These are phyloP conservation scores for Escallonia rubra DNA, from an alignment of 129 eudicot genomes.

Conservation along the genomic window DNA sequence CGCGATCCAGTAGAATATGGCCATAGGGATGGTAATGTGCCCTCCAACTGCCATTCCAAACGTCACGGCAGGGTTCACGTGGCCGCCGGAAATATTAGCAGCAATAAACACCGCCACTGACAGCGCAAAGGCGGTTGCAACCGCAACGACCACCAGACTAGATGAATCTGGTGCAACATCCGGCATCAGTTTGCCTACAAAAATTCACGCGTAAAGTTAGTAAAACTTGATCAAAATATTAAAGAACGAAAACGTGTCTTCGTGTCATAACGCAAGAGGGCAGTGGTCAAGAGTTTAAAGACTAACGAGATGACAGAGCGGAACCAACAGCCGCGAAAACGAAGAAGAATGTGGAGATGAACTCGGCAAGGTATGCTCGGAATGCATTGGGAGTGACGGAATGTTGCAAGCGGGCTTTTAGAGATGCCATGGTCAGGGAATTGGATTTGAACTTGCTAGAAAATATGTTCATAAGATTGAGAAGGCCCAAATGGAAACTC, in stretches of 20 bases:
- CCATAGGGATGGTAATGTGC: slow-evolving; percentile 21
- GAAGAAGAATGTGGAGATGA: slow-evolving; percentile 84
- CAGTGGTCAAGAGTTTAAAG: no score
- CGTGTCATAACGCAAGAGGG: no score
- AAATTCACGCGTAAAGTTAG: neutral
- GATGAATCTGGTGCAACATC: slow-evolving; percentile 17
- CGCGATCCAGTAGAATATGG: slow-evolving; percentile 30
- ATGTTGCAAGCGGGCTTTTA: slow-evolving; percentile 48
- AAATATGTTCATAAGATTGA: neutral
- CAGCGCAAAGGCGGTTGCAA: slow-evolving; percentile 31
- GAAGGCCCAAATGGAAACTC: neutral
- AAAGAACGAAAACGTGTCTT: no score
- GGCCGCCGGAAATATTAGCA: slow-evolving; percentile 38
- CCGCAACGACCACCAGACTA: slow-evolving; percentile 19
- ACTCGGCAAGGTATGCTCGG: slow-evolving; percentile 83
- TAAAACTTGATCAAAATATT: no score
- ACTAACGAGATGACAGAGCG: slow-evolving; percentile 63
- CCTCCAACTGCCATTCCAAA: slow-evolving; percentile 37
- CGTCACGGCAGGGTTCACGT: slow-evolving; percentile 40
- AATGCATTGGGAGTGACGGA: slow-evolving; percentile 59
- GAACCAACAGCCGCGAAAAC: slow-evolving; percentile 83
- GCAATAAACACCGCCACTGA: slow-evolving; percentile 33
- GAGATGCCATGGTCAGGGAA: slow-evolving; percentile 44
- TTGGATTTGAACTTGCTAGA: neutral
- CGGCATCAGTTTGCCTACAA: slow-evolving; percentile 24